phyloP scores from a whole-genome alignment of 2,329 filamentous ascomycete genomes.

The Neospermospora avenae region DNA sequence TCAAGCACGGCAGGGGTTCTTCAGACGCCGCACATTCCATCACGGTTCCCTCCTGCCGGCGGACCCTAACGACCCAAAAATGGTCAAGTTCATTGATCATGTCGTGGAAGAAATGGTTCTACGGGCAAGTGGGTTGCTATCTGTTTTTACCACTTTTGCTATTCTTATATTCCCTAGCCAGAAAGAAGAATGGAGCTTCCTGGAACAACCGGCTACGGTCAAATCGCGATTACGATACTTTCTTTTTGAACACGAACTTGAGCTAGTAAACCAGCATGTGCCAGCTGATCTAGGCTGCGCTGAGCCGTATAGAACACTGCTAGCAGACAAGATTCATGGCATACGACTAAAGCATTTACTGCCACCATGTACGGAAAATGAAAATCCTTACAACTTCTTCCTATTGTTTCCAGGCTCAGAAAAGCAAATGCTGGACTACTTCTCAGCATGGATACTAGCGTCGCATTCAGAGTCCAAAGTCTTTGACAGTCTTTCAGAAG shows the following conservation, averaged over 20 bases:
- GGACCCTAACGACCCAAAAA: conserved; percentile 9
- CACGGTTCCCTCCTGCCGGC: conserved; percentile 17
- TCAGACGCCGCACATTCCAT: conserved; percentile 10
- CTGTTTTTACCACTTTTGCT: conserved; percentile 15
- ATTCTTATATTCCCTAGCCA: conserved; percentile 29
- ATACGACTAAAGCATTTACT: conserved; percentile 24
- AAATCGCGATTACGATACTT: conserved; percentile 25
- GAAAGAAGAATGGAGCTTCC: conserved; percentile 31
- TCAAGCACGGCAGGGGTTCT: conserved; percentile 9
- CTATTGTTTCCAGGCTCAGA: conserved; percentile 46
- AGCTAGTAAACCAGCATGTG: neutral
- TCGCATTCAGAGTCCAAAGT: conserved; percentile 42
- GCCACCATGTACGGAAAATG: conserved; percentile 2
- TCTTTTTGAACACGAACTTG: conserved; percentile 22
- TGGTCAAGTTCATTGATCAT: conserved; percentile 15
- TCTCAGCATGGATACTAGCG: conserved; percentile 44
- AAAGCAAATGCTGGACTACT: conserved; percentile 36
- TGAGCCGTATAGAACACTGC: conserved; percentile 16
- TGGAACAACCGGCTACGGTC: conserved; percentile 16
- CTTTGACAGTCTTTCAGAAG: conserved; percentile 40
- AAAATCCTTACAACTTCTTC: conserved; percentile 40
- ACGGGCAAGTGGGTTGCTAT: conserved; percentile 24
- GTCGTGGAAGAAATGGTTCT: conserved; percentile 24
- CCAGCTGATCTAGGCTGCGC: neutral
- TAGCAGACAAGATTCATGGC: conserved; percentile 23